These are phyloP conservation scores for Kluyveromyces starmeri DNA, from an alignment of 805 yeast species.

Conservation along the genomic window DNA sequence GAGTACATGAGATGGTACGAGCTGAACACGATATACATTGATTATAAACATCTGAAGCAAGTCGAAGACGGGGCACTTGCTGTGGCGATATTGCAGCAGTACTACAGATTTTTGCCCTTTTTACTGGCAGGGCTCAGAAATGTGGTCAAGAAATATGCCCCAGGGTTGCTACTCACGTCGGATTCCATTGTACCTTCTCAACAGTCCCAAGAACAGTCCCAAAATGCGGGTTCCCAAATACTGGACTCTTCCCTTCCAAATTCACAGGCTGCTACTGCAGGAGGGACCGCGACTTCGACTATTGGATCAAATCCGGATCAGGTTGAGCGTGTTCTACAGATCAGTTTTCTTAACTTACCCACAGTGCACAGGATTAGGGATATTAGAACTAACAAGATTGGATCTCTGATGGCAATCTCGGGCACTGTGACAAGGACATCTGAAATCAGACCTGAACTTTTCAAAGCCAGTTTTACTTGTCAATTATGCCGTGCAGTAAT, in stretches of 20 bases:
- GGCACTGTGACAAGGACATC: constrained; percentile 96
- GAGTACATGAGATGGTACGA: constrained; percentile 73
- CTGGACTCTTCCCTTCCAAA: constrained; percentile 13
- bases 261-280: constrained; percentile 22
- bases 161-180: constrained; percentile 49
- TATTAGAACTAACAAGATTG: constrained; percentile 80
- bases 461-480: constrained; percentile 79
- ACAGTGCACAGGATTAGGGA: constrained; percentile 79
- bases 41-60: constrained; percentile 66
- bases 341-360: constrained; percentile 82
- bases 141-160: constrained; percentile 67
- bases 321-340: constrained; percentile 73
- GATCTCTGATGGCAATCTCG: constrained; percentile 70
- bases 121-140: constrained; percentile 65
- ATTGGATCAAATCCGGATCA: constrained; percentile 39
- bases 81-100: constrained; percentile 81
- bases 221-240: constrained; percentile 12
- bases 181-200: constrained; percentile 24
- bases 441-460: constrained; percentile 93
- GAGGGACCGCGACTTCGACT: constrained; percentile 31
- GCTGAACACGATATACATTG: constrained; percentile 70
- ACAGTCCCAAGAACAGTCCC: constrained; percentile 27
- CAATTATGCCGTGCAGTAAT: constrained; percentile 78
- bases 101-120: constrained; percentile 85
- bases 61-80: constrained; percentile 84